Base-by-base conservation (phyloP, 371 early-diverging fungal genomes). In the Mortierella sp. region DNA sequence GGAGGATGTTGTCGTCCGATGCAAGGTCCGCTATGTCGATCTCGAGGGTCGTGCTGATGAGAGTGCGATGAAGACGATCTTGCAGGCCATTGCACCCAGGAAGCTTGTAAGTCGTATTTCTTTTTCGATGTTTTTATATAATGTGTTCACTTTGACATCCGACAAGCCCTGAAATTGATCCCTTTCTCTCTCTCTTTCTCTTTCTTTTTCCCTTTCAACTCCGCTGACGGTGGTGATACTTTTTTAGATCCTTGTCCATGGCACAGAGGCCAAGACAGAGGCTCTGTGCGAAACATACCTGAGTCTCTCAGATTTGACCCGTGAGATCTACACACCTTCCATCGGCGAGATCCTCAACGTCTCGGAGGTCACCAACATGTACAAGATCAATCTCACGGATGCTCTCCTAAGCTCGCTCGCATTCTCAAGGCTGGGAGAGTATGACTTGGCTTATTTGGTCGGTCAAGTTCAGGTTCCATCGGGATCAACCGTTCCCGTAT, bases 41-140 rank as follows among this genome's bases (percentile, higher is more conserved):
- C 80, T 97, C 53, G 97, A 96, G 72, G 98, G 98, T 37, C 84
- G 92, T 23, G 86, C 96, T 0, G 97, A 97, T 78, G 95, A 94
- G 56, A 81, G 86, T 54, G 94, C 96, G 2, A 84, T 96, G 52
- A 91, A 88, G 72, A 94, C 91, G 43, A 96, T 97, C 62, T 73
- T 97, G 17, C 87, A 93, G 24, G 93, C 92, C 56, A 84, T 96
- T 41, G 89, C 88, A 14, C 95, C 97, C 27, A 83, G 93, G 56
- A 94, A 95, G 58, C 67, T 97, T 78, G 96, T 94, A 83, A 60
- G 80, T 60, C n/a, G n/a, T n/a, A n/a, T n/a, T n/a, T n/a, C n/a
- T n/a, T n/a, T n/a, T n/a, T n/a, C 46, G 42, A 58, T 7, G 14
- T 42, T 6, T 61, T 5, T 23, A 17, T 50, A 49, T 50, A 26